A percentile compares a stretch with the other conserved stretches of the same genome.
Conservation (phyloP, 1,139 yeast genomes). For the Ogataea hybrid region DNA sequence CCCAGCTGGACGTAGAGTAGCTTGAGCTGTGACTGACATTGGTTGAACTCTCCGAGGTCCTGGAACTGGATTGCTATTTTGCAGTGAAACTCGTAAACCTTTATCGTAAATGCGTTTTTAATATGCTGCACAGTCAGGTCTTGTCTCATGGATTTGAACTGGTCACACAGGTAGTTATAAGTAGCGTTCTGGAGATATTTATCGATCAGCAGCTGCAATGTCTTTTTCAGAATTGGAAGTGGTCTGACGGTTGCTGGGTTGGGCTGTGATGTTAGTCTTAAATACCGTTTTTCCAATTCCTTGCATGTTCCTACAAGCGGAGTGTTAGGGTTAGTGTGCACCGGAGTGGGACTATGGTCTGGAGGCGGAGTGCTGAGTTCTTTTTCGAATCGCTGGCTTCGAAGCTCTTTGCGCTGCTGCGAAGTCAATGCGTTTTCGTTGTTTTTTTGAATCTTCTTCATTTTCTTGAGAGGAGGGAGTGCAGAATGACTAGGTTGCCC, state of each 20-base stretch:
- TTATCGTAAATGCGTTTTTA: constrained; percentile 70
- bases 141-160: constrained; percentile 87
- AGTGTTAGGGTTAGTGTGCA: constrained; percentile 16
- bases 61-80: constrained; percentile 77
- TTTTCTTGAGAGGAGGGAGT: constrained; percentile 18
- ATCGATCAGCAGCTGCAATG: constrained; percentile 52
- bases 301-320: constrained; percentile 64
- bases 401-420: constrained; percentile 40
- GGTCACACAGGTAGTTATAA: constrained; percentile 82
- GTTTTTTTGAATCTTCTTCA: constrained; percentile 8
- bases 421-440: constrained; percentile 27
- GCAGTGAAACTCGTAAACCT: constrained; percentile 85
- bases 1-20: constrained; percentile 47
- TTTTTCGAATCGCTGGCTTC: constrained; percentile 54
- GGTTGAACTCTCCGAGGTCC: constrained; percentile 93
- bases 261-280: constrained; percentile 88
- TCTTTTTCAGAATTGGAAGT: constrained; percentile 51
- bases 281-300: constrained; percentile 69
- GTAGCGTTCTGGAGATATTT: constrained; percentile 53
- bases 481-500: constrained; percentile 2
- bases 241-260: constrained; percentile 86
- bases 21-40: constrained; percentile 82
- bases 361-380: constrained; percentile 29
- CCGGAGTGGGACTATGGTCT: constrained; percentile 4
- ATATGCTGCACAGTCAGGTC: constrained; percentile 93